Conservation (phyloP, 2,329 filamentous ascomycete genomes). For the Nothopassalora personata region DNA sequence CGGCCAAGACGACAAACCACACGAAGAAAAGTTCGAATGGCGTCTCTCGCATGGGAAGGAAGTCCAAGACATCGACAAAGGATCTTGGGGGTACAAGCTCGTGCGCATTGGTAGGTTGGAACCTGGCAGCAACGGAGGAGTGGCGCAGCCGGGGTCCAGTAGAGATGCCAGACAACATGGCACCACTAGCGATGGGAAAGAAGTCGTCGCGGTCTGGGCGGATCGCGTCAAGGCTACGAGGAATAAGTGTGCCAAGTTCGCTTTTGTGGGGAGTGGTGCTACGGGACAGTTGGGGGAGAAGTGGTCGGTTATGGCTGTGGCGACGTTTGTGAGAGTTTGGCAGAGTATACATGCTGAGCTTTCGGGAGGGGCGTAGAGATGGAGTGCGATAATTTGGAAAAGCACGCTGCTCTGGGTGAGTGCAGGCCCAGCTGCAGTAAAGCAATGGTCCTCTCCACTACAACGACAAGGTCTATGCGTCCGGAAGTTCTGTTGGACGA, state of each 20-base stretch:
- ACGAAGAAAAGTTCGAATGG: slow-evolving; percentile 16
- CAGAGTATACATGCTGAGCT: slow-evolving; percentile 2
- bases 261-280: slow-evolving; percentile 13
- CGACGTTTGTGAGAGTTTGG: slow-evolving; percentile 15
- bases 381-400: neutral
- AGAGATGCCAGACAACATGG: neutral
- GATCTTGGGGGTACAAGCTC: slow-evolving; percentile 17
- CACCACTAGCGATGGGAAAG: slow-evolving; percentile 16
- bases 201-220: slow-evolving; percentile 19
- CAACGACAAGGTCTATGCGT: too few relatives aligned
- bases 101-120: slow-evolving; percentile 10
- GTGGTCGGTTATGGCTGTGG: slow-evolving; percentile 16
- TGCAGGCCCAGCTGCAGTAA: too few relatives aligned
- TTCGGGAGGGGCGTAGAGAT: neutral
- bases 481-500: too few relatives aligned
- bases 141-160: slow-evolving; percentile 7
- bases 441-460: too few relatives aligned
- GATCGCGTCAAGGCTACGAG: slow-evolving; percentile 16
- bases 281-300: slow-evolving; percentile 12
- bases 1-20: slow-evolving; percentile 4
- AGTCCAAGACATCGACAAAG: slow-evolving; percentile 12
- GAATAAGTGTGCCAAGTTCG: slow-evolving; percentile 15
- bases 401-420: too few relatives aligned
- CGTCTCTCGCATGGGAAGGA: slow-evolving; percentile 17
- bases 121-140: neutral